Evolutionary conservation across 495 filamentous ascomycete species (phyloP), one percentile per base, ranked within the genome.

Genomic region (Amphirosellinia nigrospora): DNA sequence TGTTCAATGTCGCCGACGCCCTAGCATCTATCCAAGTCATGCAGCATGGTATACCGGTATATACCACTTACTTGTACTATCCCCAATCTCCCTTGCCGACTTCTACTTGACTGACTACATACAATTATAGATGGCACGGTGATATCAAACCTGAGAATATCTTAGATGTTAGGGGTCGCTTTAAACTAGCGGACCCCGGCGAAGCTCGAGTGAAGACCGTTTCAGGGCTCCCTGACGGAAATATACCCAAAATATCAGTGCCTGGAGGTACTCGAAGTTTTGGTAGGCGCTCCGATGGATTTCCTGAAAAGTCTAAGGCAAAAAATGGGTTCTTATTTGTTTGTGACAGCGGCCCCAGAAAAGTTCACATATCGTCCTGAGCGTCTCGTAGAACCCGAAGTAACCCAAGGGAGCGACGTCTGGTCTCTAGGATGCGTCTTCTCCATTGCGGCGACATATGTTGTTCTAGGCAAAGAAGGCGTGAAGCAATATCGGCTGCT

Each of bases 81-180:
- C 26, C 60, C 39, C 39, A 63, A 43, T 11, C 15, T 7, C 41
- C 23, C 26, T 10, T 1, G 15, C 39, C n/a, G 16, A 16, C 13
- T 32, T 4, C 26, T 23, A 9, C 26, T 19, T 52, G 6, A 52
- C 30, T 46, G 45, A 52, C 16, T 50, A 16, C 10, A n/a, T 11
- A 43, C 39, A 38, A 15, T n/a, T 16, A 26, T 59, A 82, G 78
- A 8, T 82, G 77, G 77, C 80, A 82, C 69, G 69, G 72, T 46
- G 80, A 82, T 53, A 79, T 82, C 70, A 82, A 82, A 53, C 80
- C 80, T 26, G 79, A 77, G 63, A 82, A 82, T 45, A 81, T 82
- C 39, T 66, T 82, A 6, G 21, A 63, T 21, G 74, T 81, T 0
- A 32, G 72, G 28, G 79, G 71, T 11, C 65, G 76, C 28, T 82